These are phyloP conservation scores for Colletotrichum phormii DNA, from an alignment of 2,329 filamentous ascomycete species.

Conservation along the genomic window DNA sequence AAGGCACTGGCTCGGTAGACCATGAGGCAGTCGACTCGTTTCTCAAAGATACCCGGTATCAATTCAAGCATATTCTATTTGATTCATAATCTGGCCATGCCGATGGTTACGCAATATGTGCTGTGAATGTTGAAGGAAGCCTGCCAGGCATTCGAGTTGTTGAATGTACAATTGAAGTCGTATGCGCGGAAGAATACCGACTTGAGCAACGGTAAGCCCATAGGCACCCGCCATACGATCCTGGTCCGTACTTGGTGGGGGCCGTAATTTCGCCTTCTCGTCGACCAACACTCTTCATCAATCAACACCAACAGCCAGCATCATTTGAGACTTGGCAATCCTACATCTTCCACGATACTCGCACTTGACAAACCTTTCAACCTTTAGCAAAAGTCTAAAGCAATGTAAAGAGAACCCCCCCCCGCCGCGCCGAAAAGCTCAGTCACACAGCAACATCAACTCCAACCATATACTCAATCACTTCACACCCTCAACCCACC, in stretches of 20 bases:
- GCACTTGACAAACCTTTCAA: neutral
- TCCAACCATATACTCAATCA: neutral
- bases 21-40: slow-evolving; percentile 2
- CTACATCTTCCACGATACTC: neutral
- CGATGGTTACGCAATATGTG: neutral
- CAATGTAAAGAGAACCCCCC: neutral
- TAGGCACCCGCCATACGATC: neutral
- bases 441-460: too few relatives aligned
- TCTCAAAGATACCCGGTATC: slow-evolving; percentile 26
- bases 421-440: too few relatives aligned
- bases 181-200: neutral
- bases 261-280: neutral
- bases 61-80: slow-evolving; percentile 1
- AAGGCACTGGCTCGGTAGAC: slow-evolving; percentile 11
- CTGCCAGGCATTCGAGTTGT: neutral
- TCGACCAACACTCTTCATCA: too few relatives aligned
- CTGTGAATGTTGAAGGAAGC: too few relatives aligned
- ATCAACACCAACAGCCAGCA: neutral
- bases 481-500: neutral
- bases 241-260: neutral
- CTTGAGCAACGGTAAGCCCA: neutral
- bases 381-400: neutral
- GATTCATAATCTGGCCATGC: neutral
- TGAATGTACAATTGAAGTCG: neutral
- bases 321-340: neutral